Evolutionary conservation across 2,329 filamentous ascomycete genomes (phyloP), one percentile per base, ranked within the genome.

Genomic region (Nothophaeocryptopus gaeumannii): DNA sequence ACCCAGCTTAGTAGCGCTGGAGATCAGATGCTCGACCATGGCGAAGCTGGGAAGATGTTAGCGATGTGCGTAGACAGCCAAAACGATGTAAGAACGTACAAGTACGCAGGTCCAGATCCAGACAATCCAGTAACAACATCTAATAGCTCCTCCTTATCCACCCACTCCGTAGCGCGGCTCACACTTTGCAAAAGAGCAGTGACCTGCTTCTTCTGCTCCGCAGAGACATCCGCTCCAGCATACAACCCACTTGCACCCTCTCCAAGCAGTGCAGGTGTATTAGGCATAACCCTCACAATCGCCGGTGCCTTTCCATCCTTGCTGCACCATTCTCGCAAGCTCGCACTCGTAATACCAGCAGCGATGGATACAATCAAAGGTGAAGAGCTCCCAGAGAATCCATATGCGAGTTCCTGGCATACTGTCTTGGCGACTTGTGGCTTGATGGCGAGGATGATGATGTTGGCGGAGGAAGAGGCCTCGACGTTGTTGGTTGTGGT

Each of bases 91-190:
- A 31, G 15, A n/a, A 33, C 10, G 1, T 10, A 32, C n/a, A 59
- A 59, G 45, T 60, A 58, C 20, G 57, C 59, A 5, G 59, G 61
- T 13, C 59, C 59, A 30, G 55, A 56, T 11, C 61, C 61, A 8
- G 59, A 62, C 9, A 63, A 47, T 5, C 59, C 61, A 40, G 61
- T 63, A 2, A 63, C 59, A 5, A 62, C 59, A 39, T 63, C 61
- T 39, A 63, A 45, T 16, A 63, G 50, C 43, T 58, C 54, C 46
- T 63, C 61, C 40, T 52, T 51, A 13, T 53, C 55, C 0, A 63
- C 61, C 61, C 61, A 63, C 46, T 63, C 61, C 9, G 55, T 54
- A 7, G 58, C 58, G n/a, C 49, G 50, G 31, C 59, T 62, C 3
- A 63, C 61, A 41, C 58, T 62, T 20, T 52, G 40, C 16, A 63